Base-by-base conservation (phyloP, 208 protist genomes). In the Angomonas deanei region DNA sequence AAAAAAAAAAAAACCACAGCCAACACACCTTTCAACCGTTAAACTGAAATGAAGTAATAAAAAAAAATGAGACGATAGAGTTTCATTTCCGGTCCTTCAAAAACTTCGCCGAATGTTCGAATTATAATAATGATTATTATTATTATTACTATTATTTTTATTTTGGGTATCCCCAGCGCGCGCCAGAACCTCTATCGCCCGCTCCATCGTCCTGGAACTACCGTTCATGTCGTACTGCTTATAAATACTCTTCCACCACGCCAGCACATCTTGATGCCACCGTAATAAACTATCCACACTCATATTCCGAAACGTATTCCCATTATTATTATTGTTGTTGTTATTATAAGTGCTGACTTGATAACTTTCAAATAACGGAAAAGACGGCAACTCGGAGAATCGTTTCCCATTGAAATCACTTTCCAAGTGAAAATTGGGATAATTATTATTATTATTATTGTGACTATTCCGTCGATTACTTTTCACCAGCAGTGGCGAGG, bases 1-100 rank as follows among this genome's bases (percentile, higher is more conserved):
- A 19, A 26, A 68, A 50, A 59, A 39, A 53, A 36, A 24, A 59
- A 27, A 19, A 30, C n/a, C n/a, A n/a, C n/a, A n/a, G n/a, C n/a
- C n/a, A n/a, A n/a, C n/a, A n/a, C n/a, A n/a, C n/a, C n/a, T n/a
- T n/a, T n/a, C n/a, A n/a, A n/a, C n/a, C n/a, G n/a, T n/a, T n/a
- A n/a, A n/a, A n/a, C n/a, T n/a, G n/a, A n/a, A n/a, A n/a, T n/a
- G n/a, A n/a, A n/a, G n/a, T n/a, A n/a, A 27, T 30, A 36, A 32
- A 23, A 33, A 10, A 33, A 28, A 10, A 19, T 2, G n/a, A 27
- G 48, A 66, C 30, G 6, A 19, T 42, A 42, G 8, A n/a, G 36
- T 42, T 42, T 42, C 15, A n/a, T 42, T 42, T 42, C n/a, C n/a
- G n/a, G n/a, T n/a, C n/a, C n/a, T n/a, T n/a, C n/a, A n/a, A n/a